These are phyloP conservation scores for Periconia macrospinosa DNA, from an alignment of 2,329 filamentous ascomycete genomes.

Conservation along the genomic window DNA sequence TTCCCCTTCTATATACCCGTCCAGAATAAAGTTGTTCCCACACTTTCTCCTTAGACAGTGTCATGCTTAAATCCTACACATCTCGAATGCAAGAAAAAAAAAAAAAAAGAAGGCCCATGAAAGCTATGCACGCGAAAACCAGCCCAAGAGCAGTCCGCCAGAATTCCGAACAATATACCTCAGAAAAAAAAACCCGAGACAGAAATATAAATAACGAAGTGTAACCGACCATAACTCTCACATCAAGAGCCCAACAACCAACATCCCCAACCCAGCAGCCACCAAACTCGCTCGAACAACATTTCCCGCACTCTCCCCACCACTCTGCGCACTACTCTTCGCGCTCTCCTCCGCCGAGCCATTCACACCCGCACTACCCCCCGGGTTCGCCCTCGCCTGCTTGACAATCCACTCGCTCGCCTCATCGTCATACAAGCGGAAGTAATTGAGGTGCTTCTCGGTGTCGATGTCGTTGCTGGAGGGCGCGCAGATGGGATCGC, in stretches of 20 bases:
- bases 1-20: too few relatives aligned
- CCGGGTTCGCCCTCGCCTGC: background rate
- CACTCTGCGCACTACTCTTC: background rate
- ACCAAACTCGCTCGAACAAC: background rate
- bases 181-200: too few relatives aligned
- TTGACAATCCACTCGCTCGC: constrained; percentile 18
- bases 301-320: background rate
- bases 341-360: background rate
- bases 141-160: too few relatives aligned
- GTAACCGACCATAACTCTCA: background rate
- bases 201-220: background rate
- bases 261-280: background rate
- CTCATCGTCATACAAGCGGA: constrained; percentile 32
- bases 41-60: too few relatives aligned
- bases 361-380: background rate
- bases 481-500: constrained; percentile 64
- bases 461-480: constrained; percentile 56
- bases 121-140: too few relatives aligned
- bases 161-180: too few relatives aligned
- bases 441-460: constrained; percentile 62
- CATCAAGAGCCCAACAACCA: background rate
- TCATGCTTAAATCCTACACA: too few relatives aligned
- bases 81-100: too few relatives aligned
- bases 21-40: too few relatives aligned
- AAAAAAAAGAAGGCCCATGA: too few relatives aligned